Conservation (phyloP, 2,329 filamentous ascomycete species). For the Orbilia brochopaga region DNA sequence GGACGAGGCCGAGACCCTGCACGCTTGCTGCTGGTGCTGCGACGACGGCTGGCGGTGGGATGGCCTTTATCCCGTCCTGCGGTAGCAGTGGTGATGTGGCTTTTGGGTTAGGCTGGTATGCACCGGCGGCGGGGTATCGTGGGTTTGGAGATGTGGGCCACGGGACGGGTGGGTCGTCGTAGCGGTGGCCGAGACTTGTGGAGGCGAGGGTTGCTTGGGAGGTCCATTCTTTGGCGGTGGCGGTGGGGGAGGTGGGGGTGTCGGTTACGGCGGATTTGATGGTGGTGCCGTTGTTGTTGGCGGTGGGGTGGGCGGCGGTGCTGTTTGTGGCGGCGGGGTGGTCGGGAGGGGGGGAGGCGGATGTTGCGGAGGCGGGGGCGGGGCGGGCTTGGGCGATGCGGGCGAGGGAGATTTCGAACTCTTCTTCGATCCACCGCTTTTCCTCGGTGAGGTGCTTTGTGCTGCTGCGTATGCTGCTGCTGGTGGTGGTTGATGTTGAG, state of each 20-base stretch:
- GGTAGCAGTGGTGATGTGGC: not conserved
- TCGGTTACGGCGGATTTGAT: conserved; percentile 28
- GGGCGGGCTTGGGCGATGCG: conserved; percentile 37
- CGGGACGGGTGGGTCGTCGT: conserved; percentile 42
- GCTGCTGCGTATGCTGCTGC: conserved; percentile 25
- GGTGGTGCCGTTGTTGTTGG: conserved; percentile 8
- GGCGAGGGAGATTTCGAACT: conserved; percentile 42
- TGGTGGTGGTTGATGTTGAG: too few species aligned
- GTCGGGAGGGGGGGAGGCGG: not conserved
- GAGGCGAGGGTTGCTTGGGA: conserved; percentile 48
- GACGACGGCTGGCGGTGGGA: conserved; percentile 3
- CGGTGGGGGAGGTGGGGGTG: conserved; percentile 39
- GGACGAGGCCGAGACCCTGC: conserved; percentile 28
- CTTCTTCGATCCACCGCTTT: conserved; percentile 44
- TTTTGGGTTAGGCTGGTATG: conserved; percentile 29
- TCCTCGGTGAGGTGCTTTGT: conserved; percentile 40
- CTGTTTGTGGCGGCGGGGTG: not conserved
- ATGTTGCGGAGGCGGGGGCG: not conserved
- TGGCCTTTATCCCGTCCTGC: conserved; percentile 19
- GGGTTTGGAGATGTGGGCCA: conserved; percentile 35
- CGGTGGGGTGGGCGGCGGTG: not conserved
- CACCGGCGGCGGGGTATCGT: conserved; percentile 31
- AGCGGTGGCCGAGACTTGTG: conserved; percentile 27
- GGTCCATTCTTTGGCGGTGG: conserved; percentile 47
- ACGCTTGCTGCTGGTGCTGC: not conserved